These are phyloP conservation scores for Hypoxylon sp. DNA, from an alignment of 2,329 filamentous ascomycete genomes.

Conservation along the genomic window DNA sequence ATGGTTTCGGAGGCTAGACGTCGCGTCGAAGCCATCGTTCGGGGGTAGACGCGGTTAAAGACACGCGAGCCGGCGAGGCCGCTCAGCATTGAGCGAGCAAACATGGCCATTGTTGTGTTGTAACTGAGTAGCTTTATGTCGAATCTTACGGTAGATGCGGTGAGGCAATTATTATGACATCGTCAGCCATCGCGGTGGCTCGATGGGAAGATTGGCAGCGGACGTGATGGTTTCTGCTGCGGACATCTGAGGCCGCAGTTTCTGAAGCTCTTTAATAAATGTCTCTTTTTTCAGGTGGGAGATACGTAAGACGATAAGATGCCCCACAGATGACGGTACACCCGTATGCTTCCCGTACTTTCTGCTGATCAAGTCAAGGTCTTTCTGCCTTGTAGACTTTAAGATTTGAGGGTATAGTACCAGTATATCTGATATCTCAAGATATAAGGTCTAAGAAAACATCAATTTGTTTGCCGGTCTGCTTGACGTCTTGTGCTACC, in stretches of 20 bases:
- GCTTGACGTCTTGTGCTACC: too few relatives aligned
- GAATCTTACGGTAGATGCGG: conserved; percentile 9
- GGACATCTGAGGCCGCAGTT: conserved; percentile 41
- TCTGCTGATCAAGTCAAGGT: too few relatives aligned
- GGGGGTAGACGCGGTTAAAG: conserved; percentile 24
- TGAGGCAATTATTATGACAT: conserved; percentile 35
- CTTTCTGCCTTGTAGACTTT: too few relatives aligned
- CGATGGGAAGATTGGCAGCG: conserved; percentile 34
- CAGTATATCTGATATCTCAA: not conserved
- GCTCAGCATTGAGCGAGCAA: conserved; percentile 33
- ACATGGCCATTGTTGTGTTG: conserved; percentile 33
- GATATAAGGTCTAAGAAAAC: too few relatives aligned
- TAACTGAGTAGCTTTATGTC: not conserved
- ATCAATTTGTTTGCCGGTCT: too few relatives aligned
- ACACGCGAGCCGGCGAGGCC: conserved; percentile 37
- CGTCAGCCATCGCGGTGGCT: conserved; percentile 42
- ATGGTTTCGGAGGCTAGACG: conserved; percentile 53
- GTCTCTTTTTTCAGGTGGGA: not conserved
- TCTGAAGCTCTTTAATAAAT: conserved; percentile 7
- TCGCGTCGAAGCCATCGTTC: conserved; percentile 37
- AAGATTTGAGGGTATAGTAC: too few relatives aligned
- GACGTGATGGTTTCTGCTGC: conserved; percentile 45
- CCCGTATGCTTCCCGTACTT: too few relatives aligned
- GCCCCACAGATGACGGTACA: not conserved
- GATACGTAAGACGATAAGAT: conserved; percentile 1